Base-by-base conservation (phyloP, 371 early-diverging fungal genomes). In the Rhizopus sp. region DNA sequence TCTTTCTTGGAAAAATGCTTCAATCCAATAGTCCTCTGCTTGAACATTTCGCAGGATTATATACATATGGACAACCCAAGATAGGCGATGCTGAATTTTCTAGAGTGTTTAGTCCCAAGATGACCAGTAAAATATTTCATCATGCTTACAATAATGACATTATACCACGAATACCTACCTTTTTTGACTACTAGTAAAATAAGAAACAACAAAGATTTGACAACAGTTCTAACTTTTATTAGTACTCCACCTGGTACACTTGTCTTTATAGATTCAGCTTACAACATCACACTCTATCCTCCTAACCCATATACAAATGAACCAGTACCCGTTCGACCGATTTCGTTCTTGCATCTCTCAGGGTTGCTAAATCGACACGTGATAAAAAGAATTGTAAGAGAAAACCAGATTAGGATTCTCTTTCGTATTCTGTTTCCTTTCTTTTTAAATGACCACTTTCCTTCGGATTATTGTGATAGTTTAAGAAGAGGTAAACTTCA, bases 401-500 rank as follows among this genome's bases (percentile, higher is more conserved):
- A 82, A 56, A 77, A 78, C 0, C 73, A 74, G 67, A 56, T 82
- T 3, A 78, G 85, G 4, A 70, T 81, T 17, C 31, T 81, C 15
- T 78, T 82, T 37, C 76, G 85, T 13, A 65, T 81, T 29, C 35
- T 81, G 0, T 72, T 81, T 33, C 85, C 85, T 0, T 84, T 84
- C 64, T 82, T 82, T 50, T 40, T 84, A 44, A 84, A 84, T 29
- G 85, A 84, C 38, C 85, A 84, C 49, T 82, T 84, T 40, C 82
- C 82, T 5, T 73, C 75, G 10, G 85, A 84, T 38, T 84, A 84
- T 53, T 73, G 77, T 37, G 71, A 81, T 38, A 62, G 75, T n/a
- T 54, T 84, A n/a, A 69, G 79, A 46, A 64, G 68, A 29, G 81
- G 80, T 39, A 69, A 66, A 44, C 66, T 81, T 15, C 63, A 73